These are phyloP conservation scores for Fusarium globosum DNA, from an alignment of 2,329 filamentous ascomycete species.

Conservation along the genomic window DNA sequence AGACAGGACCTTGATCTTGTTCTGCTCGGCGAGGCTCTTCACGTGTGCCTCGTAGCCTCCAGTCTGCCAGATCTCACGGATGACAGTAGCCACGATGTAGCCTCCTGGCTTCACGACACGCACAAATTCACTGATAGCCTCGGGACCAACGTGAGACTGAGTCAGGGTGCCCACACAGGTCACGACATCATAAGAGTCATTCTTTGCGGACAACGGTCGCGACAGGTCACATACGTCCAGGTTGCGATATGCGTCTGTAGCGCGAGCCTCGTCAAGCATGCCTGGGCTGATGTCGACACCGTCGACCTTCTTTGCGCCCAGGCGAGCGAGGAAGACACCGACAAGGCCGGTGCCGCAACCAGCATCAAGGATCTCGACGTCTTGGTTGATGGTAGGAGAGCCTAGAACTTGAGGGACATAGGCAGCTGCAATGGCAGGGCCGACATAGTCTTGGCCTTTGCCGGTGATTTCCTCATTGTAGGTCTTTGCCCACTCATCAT, in stretches of 20 bases:
- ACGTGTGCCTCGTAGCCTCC: constrained; percentile 61
- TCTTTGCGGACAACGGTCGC: constrained; percentile 52
- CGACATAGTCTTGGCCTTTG: constrained; percentile 54
- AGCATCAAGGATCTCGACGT: constrained; percentile 59
- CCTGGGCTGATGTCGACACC: constrained; percentile 63
- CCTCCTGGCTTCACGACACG: constrained; percentile 60
- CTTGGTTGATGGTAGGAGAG: constrained; percentile 38
- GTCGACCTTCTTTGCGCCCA: constrained; percentile 59
- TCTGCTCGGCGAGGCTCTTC: constrained; percentile 40
- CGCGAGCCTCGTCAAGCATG: constrained; percentile 64
- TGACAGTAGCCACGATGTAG: constrained; percentile 62
- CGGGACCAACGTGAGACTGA: constrained; percentile 64
- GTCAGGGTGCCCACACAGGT: constrained; percentile 67
- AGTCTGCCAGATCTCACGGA: constrained; percentile 61
- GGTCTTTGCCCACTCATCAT: constrained; percentile 51
- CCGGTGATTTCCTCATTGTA: constrained; percentile 51
- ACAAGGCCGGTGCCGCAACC: constrained; percentile 68
- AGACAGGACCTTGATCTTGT: constrained; percentile 45
- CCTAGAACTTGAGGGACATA: constrained; percentile 48
- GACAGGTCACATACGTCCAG: constrained; percentile 60
- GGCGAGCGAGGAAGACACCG: constrained; percentile 57
- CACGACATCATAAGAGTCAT: constrained; percentile 61
- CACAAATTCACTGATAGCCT: constrained; percentile 61
- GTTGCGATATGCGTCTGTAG: constrained; percentile 59
- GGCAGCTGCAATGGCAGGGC: constrained; percentile 53